A percentile compares a stretch with the other conserved stretches of the same genome.
Evolutionary conservation across 306 rosid genomes (phyloP).

Genomic region (Biancaea sappan): DNA sequence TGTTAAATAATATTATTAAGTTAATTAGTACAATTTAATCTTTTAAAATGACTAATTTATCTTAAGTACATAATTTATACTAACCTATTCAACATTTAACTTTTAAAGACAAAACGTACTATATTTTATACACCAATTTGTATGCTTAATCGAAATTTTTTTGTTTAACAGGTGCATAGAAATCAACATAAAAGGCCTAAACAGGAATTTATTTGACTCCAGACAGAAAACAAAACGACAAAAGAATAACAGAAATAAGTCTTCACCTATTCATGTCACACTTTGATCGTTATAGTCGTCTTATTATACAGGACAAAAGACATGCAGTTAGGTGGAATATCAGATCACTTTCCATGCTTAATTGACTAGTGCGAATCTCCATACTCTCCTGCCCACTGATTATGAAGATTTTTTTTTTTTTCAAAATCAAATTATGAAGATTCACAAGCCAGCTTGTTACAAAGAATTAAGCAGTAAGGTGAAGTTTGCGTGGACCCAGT

Average conservation of each 20-base stretch:
- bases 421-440: not conserved
- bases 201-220: not conserved
- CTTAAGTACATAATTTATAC: too few species aligned
- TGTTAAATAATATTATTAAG: too few species aligned
- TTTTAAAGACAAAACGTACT: too few species aligned
- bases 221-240: not conserved
- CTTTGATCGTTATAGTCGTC: slow-evolving; percentile 13
- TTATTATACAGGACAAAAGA: slow-evolving; percentile 20
- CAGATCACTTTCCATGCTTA: slow-evolving; percentile 31
- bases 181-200: not conserved
- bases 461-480: too few species aligned
- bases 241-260: not conserved
- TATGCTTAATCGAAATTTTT: too few species aligned
- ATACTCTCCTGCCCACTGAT: slow-evolving; percentile 15
- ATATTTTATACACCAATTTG: too few species aligned
- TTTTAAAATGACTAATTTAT: too few species aligned
- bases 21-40: too few species aligned
- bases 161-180: not conserved
- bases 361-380: slow-evolving; percentile 26
- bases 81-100: too few species aligned
- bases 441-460: too few species aligned
- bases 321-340: slow-evolving; percentile 26
- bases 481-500: too few species aligned
- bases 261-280: slow-evolving; percentile 16
- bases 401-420: not conserved